phyloP scores from a whole-genome alignment of 2,329 filamentous ascomycete species.

The Fusarium decemcellulare region DNA sequence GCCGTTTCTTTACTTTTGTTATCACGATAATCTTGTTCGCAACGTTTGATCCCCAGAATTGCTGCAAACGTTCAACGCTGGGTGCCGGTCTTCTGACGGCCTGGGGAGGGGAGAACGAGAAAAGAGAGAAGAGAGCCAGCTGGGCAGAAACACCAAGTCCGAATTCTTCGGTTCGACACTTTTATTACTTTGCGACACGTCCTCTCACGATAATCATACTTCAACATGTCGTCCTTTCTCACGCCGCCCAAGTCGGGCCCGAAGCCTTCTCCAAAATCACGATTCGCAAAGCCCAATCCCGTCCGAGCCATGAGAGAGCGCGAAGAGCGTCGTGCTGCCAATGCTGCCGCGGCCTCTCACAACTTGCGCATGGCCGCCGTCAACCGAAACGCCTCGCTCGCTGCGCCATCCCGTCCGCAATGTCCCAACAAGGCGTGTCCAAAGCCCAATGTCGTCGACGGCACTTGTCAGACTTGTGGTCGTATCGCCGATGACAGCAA shows the following conservation, averaged over 20 bases:
- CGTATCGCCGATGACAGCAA: conserved; percentile 87
- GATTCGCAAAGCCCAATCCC: conserved; percentile 61
- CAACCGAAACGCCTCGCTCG: conserved; percentile 50
- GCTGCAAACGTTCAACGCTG: neutral
- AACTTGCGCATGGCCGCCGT: conserved; percentile 49
- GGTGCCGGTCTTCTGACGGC: conserved; percentile 31
- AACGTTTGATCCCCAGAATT: neutral
- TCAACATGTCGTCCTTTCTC: conserved; percentile 63
- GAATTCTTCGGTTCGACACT: no score
- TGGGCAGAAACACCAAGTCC: neutral
- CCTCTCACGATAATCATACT: neutral
- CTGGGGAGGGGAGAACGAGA: conserved; percentile 16
- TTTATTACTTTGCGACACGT: conserved; percentile 2
- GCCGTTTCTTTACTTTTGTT: conserved; percentile 19
- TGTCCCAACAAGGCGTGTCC: conserved; percentile 74
- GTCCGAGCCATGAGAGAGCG: conserved; percentile 67
- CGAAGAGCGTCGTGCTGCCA: conserved; percentile 60
- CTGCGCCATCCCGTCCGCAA: conserved; percentile 55
- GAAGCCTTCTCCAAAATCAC: conserved; percentile 53
- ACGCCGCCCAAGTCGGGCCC: conserved; percentile 56
- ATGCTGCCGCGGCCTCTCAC: conserved; percentile 46
- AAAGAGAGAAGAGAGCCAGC: conserved; percentile 9
- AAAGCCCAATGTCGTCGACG: conserved; percentile 74
- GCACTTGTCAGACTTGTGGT: conserved; percentile 87
- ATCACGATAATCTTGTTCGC: conserved; percentile 35